Evolutionary conservation across 371 early-diverging fungal genomes (phyloP), one percentile per base, ranked within the genome.

Genomic region (Mortierella sp.): DNA sequence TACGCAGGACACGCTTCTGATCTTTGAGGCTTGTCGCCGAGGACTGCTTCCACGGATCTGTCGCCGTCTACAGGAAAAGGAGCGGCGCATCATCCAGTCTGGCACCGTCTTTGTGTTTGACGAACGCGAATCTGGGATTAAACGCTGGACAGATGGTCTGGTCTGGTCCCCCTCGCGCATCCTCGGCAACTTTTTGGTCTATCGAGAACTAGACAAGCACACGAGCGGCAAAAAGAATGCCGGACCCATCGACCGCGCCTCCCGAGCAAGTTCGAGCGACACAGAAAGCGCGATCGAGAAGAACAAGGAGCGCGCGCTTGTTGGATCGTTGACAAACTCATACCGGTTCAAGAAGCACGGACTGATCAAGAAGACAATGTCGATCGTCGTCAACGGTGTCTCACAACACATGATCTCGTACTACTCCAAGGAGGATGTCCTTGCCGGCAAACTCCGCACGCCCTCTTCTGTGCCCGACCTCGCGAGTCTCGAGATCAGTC

Each of bases 81-180:
- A 94, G 61, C 90, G 94, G 48, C 78, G 81, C 31, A 81, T 86
- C 27, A 86, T 93, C 55, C 83, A 80, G 26, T 88, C 92, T 2
- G 93, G 93, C 2, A 84, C 92, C 0, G 89, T 93, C 21, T 93
- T 89, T 72, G 86, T 93, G 27, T 93, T 89, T 87, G 91, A 91
- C 67, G 94, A 93, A 72, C 88, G 88, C 39, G 93, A 93, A 58
- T 86, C 90, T 0, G 92, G 95, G 8, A 93, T 95, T 73, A 91
- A 92, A 60, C 82, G 95, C 41, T 95, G 95, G 95, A 95, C 95
- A 2, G 95, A 95, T 76, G 94, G 95, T 15, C 82, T 88, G 24
- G 85, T 88, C 21, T 94, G 95, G 95, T 91, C 92, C 23, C 93
- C 95, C 7, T 92, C 92, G 30, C 87, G 95, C 28, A 90, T 92